Base-by-base conservation (phyloP, 345 rosid species). In the Melastoma malabathricum region DNA sequence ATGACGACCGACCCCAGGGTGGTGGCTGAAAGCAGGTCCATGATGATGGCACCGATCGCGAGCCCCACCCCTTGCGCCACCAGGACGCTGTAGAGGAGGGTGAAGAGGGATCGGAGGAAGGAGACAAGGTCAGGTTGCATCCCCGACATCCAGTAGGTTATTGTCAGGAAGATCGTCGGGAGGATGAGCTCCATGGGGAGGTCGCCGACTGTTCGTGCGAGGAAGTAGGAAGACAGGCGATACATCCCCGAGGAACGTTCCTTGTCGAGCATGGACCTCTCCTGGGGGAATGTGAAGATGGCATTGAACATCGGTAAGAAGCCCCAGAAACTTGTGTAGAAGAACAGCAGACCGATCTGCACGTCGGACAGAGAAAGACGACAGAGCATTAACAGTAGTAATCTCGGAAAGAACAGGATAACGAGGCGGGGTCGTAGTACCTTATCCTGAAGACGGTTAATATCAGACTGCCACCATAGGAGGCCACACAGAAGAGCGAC, bases 181-280 rank as follows among this genome's bases (percentile, higher is more conserved):
- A 82, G 79, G 31, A 73, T 64, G 15, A 84, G 85, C 57, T 82
- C 92, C 85, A 80, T 68, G 8, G 93, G 96, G 5, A 90, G 84
- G 60, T 87, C 95, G 9, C 78, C 67, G 0, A 64, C 56, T 2
- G 64, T 58, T 23, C 78, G 68, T 2, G 98, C 75, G 68, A 87
- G 58, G 81, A 90, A 84, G 63, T 84, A 86, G 15, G 98, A 73
- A 1, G 96, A 87, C 18, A 87, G 83, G 22, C 80, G 65, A 61
- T 90, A 90, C 79, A 73, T 82, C 9, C 96, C 89, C 0, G 98
- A 75, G 23, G 96, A 84, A 13, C 92, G 68, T 57, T 90, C 98
- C 60, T 84, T 87, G 54, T 59, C 78, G 2, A 92, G 95, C 98
- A 92, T 84, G 25, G 52, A 44, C 0, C 98, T 66, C 54, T 92